phyloP scores from a whole-genome alignment of 352 stramenopile genomes.

The Blastocystis sp. region DNA sequence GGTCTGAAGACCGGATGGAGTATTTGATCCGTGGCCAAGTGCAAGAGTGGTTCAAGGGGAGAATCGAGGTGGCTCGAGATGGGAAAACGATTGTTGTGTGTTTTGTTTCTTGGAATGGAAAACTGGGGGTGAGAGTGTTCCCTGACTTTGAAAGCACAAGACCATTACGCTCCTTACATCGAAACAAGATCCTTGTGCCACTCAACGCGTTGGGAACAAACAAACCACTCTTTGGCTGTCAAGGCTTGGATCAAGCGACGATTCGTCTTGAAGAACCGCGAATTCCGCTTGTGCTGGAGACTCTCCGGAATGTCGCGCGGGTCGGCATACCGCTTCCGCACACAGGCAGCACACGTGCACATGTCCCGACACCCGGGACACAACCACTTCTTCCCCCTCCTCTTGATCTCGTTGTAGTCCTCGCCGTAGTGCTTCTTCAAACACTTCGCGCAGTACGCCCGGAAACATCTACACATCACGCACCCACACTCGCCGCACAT shows the following conservation, averaged over 20 bases:
- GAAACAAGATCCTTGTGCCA: no score
- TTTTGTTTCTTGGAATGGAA: not conserved
- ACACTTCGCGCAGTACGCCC: slow-evolving; percentile 68
- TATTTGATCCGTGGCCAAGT: not conserved
- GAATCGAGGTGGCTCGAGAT: not conserved
- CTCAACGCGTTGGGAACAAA: slow-evolving; percentile 31
- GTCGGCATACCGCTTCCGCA: slow-evolving; percentile 67
- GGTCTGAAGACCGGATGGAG: not conserved
- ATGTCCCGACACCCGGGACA: slow-evolving; percentile 71
- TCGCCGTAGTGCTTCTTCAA: slow-evolving; percentile 73
- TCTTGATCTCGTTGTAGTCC: slow-evolving; percentile 70
- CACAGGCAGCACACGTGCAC: slow-evolving; percentile 63
- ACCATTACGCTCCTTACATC: no score
- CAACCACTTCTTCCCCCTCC: slow-evolving; percentile 60
- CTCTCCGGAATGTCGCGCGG: slow-evolving; percentile 62
- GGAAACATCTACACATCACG: slow-evolving; percentile 55
- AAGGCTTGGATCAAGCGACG: slow-evolving; percentile 34
- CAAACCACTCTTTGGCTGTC: slow-evolving; percentile 7
- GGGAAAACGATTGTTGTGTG: not conserved
- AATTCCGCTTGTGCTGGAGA: slow-evolving; percentile 64
- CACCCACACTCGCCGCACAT: not conserved
- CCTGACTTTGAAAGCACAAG: no score
- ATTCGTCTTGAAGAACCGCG: slow-evolving; percentile 72
- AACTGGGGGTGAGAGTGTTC: no score
- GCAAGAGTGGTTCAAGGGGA: not conserved